Percentiles rank a stretch among this genome's conserved stretches.
These are phyloP conservation scores for Capsella rubella DNA, from an alignment of 441 rosid species.

Conservation along the genomic window DNA sequence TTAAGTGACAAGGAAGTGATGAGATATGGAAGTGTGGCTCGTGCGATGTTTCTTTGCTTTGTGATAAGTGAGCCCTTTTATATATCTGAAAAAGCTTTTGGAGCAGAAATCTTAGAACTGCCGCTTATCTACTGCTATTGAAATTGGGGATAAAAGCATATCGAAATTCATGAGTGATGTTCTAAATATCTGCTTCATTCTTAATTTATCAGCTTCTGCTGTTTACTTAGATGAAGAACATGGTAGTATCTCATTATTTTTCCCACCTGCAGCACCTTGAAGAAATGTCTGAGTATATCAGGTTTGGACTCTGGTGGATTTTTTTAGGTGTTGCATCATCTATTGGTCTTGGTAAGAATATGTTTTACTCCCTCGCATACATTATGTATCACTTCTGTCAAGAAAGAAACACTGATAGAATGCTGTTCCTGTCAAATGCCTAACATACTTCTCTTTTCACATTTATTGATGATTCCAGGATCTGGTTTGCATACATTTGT, in stretches of 20 bases:
- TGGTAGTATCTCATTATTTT: not conserved
- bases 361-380: slow-evolving; percentile 17
- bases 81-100: not conserved
- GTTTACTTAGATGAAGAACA: slow-evolving; percentile 5
- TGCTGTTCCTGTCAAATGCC: not conserved
- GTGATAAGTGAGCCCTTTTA: not conserved
- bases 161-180: not conserved
- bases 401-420: not conserved
- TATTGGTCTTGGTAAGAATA: slow-evolving; percentile 92
- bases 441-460: slow-evolving; percentile 18
- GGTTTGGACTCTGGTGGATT: slow-evolving; percentile 94
- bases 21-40: not conserved
- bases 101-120: not conserved
- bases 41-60: not conserved
- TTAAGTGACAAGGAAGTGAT: not conserved
- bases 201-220: not conserved
- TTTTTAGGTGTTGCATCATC: slow-evolving; percentile 99
- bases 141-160: not conserved
- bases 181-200: slow-evolving; percentile 7
- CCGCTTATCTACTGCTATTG: not conserved
- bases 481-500: slow-evolving; percentile 99
- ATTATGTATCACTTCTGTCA: slow-evolving; percentile 1
- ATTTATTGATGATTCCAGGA: slow-evolving; percentile 55
- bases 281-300: slow-evolving; percentile 68
- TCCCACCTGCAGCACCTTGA: slow-evolving; percentile 67